Conservation (phyloP, 257 asterid genomes). For the Lavandula angustifolia region DNA sequence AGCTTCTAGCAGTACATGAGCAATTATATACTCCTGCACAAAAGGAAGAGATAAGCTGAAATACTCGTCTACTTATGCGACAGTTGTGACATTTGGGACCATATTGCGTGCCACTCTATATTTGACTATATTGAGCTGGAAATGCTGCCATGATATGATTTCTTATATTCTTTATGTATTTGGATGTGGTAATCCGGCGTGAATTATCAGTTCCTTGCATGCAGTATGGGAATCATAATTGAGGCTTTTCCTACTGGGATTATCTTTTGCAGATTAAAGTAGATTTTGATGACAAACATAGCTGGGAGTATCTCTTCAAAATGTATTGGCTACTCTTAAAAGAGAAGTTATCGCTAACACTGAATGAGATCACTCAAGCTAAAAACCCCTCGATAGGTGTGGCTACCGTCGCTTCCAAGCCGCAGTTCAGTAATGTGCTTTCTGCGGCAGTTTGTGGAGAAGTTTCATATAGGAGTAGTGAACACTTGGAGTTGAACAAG, state of each 20-base stretch:
- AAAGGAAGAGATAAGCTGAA: neutral
- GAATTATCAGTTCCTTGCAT: slow-evolving; percentile 21
- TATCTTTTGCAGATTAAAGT: slow-evolving; percentile 59
- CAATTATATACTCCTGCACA: neutral
- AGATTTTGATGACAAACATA: slow-evolving; percentile 76
- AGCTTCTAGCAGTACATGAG: neutral
- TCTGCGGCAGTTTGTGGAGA: slow-evolving; percentile 35
- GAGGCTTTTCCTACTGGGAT: slow-evolving; percentile 10
- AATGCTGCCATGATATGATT: neutral
- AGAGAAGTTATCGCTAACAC: slow-evolving; percentile 56
- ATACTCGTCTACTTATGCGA: neutral
- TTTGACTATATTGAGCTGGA: neutral
- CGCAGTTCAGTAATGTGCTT: slow-evolving; percentile 30
- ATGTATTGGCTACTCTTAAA: slow-evolving; percentile 70
- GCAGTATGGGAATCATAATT: slow-evolving; percentile 1
- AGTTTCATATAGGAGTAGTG: slow-evolving; percentile 34
- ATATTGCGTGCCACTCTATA: too few species aligned
- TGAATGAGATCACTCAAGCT: slow-evolving; percentile 61
- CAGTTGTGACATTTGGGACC: neutral
- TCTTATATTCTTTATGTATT: slow-evolving; percentile 3
- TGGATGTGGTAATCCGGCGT: neutral
- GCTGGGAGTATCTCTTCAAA: slow-evolving; percentile 93
- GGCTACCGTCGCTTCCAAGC: slow-evolving; percentile 39
- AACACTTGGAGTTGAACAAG: slow-evolving; percentile 41
- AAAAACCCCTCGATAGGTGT: slow-evolving; percentile 52